Conservation (phyloP, 73 alveolate species). For the Paramecium sonneborni region DNA sequence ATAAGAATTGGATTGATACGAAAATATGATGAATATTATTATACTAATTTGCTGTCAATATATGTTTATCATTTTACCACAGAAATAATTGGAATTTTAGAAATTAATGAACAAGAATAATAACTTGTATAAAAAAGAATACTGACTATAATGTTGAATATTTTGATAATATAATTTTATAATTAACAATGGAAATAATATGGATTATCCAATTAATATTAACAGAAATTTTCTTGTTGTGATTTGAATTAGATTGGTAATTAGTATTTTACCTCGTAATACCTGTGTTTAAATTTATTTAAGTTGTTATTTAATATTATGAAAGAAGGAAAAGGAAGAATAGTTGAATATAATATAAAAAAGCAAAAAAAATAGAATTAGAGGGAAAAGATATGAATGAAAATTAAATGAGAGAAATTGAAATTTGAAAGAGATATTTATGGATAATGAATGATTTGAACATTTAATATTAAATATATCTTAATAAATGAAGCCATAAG, state of each 20-base stretch:
- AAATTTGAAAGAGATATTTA: neutral
- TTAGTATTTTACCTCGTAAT: neutral
- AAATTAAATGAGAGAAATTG: neutral
- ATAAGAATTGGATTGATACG: neutral
- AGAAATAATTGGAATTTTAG: neutral
- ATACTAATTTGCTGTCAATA: neutral
- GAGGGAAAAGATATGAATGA: neutral
- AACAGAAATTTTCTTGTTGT: neutral
- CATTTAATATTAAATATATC: constrained; percentile 9
- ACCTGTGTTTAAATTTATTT: neutral
- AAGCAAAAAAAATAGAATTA: neutral
- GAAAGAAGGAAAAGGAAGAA: neutral
- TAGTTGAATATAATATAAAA: neutral
- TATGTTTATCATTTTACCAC: neutral
- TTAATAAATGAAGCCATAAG: constrained; percentile 10
- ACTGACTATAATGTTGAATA: neutral
- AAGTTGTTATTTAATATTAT: neutral
- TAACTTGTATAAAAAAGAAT: neutral
- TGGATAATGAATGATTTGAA: neutral
- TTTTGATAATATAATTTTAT: neutral
- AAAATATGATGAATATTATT: neutral
- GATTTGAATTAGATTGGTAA: neutral
- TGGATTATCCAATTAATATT: neutral
- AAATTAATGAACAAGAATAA: neutral
- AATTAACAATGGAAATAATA: neutral